Percentiles rank a stretch among this genome's conserved stretches.
These are phyloP conservation scores for Sporothrix curviconia DNA, from an alignment of 2,329 filamentous ascomycete species.

Conservation along the genomic window DNA sequence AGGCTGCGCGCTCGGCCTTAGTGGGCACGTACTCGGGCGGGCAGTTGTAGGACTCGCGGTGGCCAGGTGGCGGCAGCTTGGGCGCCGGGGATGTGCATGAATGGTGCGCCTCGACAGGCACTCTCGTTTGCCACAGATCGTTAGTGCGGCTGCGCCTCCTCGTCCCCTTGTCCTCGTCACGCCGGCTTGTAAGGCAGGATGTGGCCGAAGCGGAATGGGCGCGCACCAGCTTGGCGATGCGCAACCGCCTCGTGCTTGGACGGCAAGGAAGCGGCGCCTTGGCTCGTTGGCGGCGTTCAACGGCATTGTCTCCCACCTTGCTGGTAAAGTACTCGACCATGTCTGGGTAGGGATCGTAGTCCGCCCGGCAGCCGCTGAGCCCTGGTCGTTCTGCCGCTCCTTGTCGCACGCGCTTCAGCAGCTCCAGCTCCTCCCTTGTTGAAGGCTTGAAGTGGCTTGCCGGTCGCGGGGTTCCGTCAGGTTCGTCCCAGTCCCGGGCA, in stretches of 20 bases:
- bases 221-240: slow-evolving; percentile 93
- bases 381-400: slow-evolving; percentile 80
- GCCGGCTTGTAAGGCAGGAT: slow-evolving; percentile 83
- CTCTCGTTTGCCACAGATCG: slow-evolving; percentile 93
- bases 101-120: slow-evolving; percentile 71
- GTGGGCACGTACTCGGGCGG: slow-evolving; percentile 90
- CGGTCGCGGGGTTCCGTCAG: slow-evolving; percentile 89
- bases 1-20: slow-evolving; percentile 72
- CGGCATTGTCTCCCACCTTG: slow-evolving; percentile 86
- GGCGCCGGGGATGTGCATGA: slow-evolving; percentile 94
- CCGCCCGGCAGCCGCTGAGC: slow-evolving; percentile 46
- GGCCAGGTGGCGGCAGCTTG: slow-evolving; percentile 86
- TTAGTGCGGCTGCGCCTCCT: slow-evolving; percentile 66
- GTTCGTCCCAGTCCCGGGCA: slow-evolving; percentile 96
- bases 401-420: slow-evolving; percentile 82
- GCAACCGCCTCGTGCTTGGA: slow-evolving; percentile 96
- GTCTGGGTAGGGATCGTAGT: slow-evolving; percentile 88
- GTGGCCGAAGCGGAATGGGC: slow-evolving; percentile 88
- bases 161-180: slow-evolving; percentile 56
- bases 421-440: slow-evolving; percentile 81
- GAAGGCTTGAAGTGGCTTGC: slow-evolving; percentile 83
- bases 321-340: slow-evolving; percentile 92
- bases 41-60: slow-evolving; percentile 85
- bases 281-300: slow-evolving; percentile 90
- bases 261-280: slow-evolving; percentile 87